Evolutionary conservation across 495 filamentous ascomycete genomes (phyloP), one percentile per base, ranked within the genome.

Genomic region (Podospora comata): DNA sequence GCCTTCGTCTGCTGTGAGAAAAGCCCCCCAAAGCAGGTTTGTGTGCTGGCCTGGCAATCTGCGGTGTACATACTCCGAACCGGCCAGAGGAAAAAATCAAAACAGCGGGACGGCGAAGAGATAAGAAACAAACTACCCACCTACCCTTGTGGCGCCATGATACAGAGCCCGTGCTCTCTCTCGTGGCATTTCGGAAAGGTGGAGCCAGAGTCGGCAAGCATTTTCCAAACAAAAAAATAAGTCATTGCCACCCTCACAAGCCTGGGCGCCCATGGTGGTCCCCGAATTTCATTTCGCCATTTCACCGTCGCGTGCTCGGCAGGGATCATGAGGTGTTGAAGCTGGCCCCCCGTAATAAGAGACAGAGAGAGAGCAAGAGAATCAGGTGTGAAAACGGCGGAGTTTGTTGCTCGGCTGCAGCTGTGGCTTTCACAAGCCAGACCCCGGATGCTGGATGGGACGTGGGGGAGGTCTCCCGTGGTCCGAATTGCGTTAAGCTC

Each of bases 261-360:
- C 39, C 39, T 1, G 23, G 23, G 23, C 39, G 18, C 39, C 13
- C 39, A 13, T 48, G 39, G 15, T 48, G 39, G 39, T 48, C 39
- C 55, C 23, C 55, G 55, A 32, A 26, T 20, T 4, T 58, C 55
- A 58, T 58, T 20, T 58, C 23, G 55, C 55, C 55, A 20, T 19
- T 19, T 58, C 55, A 20, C 54, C 5, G 23, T 58, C 55, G 20
- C 55, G 55, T 58, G 55, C 55, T 58, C n/a, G 55, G 23, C 19
- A 58, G 55, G 55, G 55, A 58, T 58, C 55, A 58, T 58, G 55
- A 58, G n/a, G 55, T 58, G 23, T 58, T n/a, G n/a, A 20, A 19
- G 23, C 15, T 48, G 2, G 4, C 23, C 1, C n/a, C 55, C n/a
- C 5, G 18, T 26, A 58, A 9, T 15, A 58, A 32, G 30, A 32